Base-by-base conservation (phyloP, 2,329 filamentous ascomycete species). In the Colletotrichum sp. region DNA sequence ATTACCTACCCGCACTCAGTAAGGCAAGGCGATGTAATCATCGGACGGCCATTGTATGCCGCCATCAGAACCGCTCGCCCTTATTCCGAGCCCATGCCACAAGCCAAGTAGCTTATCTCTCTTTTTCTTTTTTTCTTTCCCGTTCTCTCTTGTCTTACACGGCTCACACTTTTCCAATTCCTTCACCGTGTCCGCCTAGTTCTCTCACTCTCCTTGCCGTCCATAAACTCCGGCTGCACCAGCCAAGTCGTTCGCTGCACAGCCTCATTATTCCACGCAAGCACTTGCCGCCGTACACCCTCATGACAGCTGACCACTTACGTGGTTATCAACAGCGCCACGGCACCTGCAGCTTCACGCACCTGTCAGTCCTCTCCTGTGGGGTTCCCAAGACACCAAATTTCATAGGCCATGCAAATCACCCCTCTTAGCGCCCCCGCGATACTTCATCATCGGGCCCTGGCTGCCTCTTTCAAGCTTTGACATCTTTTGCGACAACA, bases 191-290 rank as follows among this genome's bases (percentile, higher is more conserved):
- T n/a, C 44, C 18, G 44, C 18, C 18, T 49, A 12, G 18, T n/a
- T 49, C 44, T 34, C 24, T 21, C 13, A 18, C 21, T 59, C 55
- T 64, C 60, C 30, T 39, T 21, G 60, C 34, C 12, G n/a, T 36
- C 63, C 24, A 44, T 28, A 44, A 34, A 65, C 24, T 28, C 30
- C 32, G 63, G 59, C 59, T 26, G 24, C 62, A 12, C 36, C 57
- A 36, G 67, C 70, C 70, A 71, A 75, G 75, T 28, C 32, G 28
- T 39, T 10, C 28, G 10, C 32, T 78, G 68, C 77, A 72, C 77
- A 71, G 77, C 77, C 77, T 77, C 75, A 52, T 24, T 63, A n/a
- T 72, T 72, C 75, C 64, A 78, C 77, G 77, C 77, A 78, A 78
- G 75, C 75, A 75, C 59, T 60, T 52, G 44, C 44, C 44, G 44